phyloP scores from a whole-genome alignment of 306 rosid genomes.

The Acacia crassicarpa region DNA sequence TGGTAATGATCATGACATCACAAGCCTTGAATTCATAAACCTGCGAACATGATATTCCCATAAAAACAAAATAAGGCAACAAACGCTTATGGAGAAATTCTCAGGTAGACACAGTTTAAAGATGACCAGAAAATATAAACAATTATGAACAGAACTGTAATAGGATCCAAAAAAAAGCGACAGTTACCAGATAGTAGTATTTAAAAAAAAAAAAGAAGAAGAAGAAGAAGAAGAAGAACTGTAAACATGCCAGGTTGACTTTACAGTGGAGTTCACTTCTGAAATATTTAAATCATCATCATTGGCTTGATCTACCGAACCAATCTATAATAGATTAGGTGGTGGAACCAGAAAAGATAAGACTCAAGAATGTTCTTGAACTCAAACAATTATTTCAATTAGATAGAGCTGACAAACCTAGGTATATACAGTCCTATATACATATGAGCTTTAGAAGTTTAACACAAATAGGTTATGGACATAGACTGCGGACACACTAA shows the following conservation, averaged over 20 bases:
- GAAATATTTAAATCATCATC: not conserved
- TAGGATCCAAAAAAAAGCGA: too few relatives aligned
- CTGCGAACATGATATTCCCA: constrained; percentile 9
- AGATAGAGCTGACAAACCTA: not conserved
- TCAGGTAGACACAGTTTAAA: not conserved
- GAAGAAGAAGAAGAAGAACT: too few relatives aligned
- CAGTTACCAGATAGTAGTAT: too few relatives aligned
- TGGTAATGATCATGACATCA: not conserved
- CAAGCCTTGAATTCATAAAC: constrained; percentile 11
- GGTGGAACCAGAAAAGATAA: not conserved
- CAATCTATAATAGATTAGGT: not conserved
- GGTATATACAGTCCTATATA: not conserved
- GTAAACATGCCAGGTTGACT: not conserved
- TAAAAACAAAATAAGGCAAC: constrained; percentile 19
- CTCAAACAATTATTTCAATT: not conserved
- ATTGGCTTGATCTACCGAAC: not conserved
- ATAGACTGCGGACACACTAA: not conserved
- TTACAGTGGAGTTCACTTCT: not conserved
- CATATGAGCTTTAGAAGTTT: not conserved
- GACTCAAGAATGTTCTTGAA: not conserved
- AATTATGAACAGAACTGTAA: not conserved
- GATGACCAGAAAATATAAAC: not conserved
- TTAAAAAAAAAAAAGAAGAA: too few relatives aligned
- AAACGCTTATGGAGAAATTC: not conserved
- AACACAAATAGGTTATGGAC: not conserved